Evolutionary conservation across 768 basidiomycete species (phyloP), one percentile per base, ranked within the genome.

Genomic region (Panaeolus cyanescens): DNA sequence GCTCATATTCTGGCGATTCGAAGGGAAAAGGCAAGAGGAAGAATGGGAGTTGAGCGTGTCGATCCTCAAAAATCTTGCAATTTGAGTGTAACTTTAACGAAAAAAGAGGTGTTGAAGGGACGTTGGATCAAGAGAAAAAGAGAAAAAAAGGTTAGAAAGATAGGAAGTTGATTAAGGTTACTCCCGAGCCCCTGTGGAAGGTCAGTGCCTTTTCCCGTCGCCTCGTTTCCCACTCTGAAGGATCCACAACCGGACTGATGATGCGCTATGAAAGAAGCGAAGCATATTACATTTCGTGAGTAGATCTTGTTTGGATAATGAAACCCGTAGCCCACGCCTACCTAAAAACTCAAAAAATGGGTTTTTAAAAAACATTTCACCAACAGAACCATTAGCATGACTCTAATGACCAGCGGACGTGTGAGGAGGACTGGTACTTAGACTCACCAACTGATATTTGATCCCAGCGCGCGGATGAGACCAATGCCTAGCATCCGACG

Each of bases 211-310:
- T 30, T 50, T 50, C 45, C 45, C 45, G 45, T 28, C 25, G 45
- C 45, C 45, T 50, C 45, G 45, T 50, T 50, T 28, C 22, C 25
- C 39, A 20, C 19, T 50, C 13, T 17, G 6, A 50, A 10, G 45
- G 45, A 50, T 50, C 45, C 45, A 50, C 45, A 50, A 50, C 45
- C 45, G 45, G 45, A 50, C 45, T 25, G 45, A 28, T 50, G 25
- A 50, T 28, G 45, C 1, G 30, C 45, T 50, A 22, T 28, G 45
- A 50, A 50, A 50, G 45, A 50, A 50, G 45, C 45, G 15, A 50
- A 50, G 22, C 25, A 50, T 50, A 50, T 12, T 25, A 20, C 10
- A 39, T 39, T 19, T 39, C 17, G 8, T 20, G 12, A 28, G 10
- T 28, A 50, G 45, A 50, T 50, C 25, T 50, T 28, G 45, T 50